These are phyloP conservation scores for Ophiostoma populinum DNA, from an alignment of 2,329 filamentous ascomycete species.

Conservation along the genomic window DNA sequence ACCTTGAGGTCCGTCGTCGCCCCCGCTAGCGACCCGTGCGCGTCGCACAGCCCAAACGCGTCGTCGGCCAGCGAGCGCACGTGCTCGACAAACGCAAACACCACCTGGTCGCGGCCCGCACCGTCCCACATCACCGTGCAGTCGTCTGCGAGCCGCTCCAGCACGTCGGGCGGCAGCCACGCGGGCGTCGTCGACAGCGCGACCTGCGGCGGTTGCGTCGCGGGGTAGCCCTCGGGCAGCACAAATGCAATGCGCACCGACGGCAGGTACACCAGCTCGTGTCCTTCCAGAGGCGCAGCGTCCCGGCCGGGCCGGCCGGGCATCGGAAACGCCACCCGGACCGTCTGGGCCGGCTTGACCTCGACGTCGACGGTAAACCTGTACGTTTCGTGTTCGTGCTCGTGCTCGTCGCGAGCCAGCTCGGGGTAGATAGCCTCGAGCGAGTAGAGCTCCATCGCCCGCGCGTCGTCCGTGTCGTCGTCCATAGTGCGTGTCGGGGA, in stretches of 20 bases:
- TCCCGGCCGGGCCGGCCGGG: conserved; percentile 35
- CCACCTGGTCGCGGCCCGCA: conserved; percentile 37
- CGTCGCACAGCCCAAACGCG: conserved; percentile 39
- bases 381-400: too few relatives aligned
- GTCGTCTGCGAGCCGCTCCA: conserved; percentile 33
- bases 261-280: conserved; percentile 39
- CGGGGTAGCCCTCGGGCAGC: conserved; percentile 42
- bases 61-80: conserved; percentile 40
- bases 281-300: conserved; percentile 37
- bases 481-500: too few relatives aligned
- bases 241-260: conserved; percentile 34
- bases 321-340: conserved; percentile 43
- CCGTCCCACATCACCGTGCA: conserved; percentile 43
- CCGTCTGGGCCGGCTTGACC: conserved; percentile 33
- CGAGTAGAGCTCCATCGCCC: conserved; percentile 40
- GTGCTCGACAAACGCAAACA: conserved; percentile 47
- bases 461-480: conserved; percentile 22
- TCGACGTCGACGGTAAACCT: conserved; percentile 39
- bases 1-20: conserved; percentile 45
- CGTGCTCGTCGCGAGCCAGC: conserved; percentile 28
- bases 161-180: conserved; percentile 35
- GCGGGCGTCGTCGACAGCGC: conserved; percentile 33
- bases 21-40: conserved; percentile 29
- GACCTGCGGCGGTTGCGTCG: conserved; percentile 30
- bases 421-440: conserved; percentile 52